Percentiles rank a stretch among this genome's conserved stretches.
Evolutionary conservation across 257 asterid genomes (phyloP).

Genomic region (Penstemon eatonii): DNA sequence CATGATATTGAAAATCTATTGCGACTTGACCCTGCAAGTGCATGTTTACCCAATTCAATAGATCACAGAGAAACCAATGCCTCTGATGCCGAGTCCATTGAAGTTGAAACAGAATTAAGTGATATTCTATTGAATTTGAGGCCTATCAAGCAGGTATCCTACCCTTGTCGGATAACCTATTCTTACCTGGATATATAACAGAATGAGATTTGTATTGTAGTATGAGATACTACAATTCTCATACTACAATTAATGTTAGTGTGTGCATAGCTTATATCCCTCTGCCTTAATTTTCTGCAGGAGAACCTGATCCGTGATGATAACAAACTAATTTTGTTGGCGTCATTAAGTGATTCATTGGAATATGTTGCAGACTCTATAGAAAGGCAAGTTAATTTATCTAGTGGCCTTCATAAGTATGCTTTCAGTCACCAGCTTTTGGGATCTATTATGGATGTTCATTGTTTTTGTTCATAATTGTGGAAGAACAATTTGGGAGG

Average conservation of each 20-base stretch:
- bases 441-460: constrained; percentile 3
- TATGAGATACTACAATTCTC: not conserved
- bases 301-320: constrained; percentile 96
- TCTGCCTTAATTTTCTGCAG: constrained; percentile 45
- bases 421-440: constrained; percentile 16
- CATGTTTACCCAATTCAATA: constrained; percentile 63
- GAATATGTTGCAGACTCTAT: constrained; percentile 95
- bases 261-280: constrained; percentile 16
- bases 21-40: constrained; percentile 85
- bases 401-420: constrained; percentile 27
- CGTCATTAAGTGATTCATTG: constrained; percentile 95
- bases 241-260: not conserved
- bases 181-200: constrained; percentile 10
- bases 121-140: constrained; percentile 70
- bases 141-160: constrained; percentile 90
- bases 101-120: constrained; percentile 74
- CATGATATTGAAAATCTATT: constrained; percentile 89
- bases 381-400: constrained; percentile 68
- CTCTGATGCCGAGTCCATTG: constrained; percentile 55
- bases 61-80: constrained; percentile 49
- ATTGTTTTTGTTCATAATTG: not conserved
- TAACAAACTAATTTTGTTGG: constrained; percentile 84
- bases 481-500: not conserved
- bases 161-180: constrained; percentile 22
- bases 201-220: not conserved